Percentiles rank a stretch among this genome's conserved stretches.
Evolutionary conservation across 208 protist species (phyloP).

Genomic region (Acanthamoeba healyi): DNA sequence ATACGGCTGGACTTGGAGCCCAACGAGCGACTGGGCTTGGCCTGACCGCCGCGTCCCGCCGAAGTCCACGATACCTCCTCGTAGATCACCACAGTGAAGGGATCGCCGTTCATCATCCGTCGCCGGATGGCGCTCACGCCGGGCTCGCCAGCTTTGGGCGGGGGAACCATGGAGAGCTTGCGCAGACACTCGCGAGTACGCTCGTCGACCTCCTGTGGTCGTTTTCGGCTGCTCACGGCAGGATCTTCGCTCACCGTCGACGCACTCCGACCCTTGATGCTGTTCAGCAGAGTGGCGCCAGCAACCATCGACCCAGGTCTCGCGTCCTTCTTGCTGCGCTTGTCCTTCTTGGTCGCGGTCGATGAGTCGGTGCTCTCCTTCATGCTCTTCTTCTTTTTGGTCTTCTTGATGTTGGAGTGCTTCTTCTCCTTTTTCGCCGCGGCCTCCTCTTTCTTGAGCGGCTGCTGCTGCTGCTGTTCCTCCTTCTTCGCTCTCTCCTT

Average conservation of each 20-base stretch:
- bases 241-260: too few relatives aligned
- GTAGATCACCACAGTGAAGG: conserved; percentile 33
- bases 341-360: conserved; percentile 28
- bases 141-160: background rate
- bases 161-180: background rate
- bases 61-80: background rate
- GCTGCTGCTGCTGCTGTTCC: background rate
- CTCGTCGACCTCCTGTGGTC: background rate
- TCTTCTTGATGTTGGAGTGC: too few relatives aligned
- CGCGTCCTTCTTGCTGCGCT: background rate
- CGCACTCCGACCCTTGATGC: too few relatives aligned
- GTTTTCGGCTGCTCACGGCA: too few relatives aligned
- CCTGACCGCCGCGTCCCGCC: background rate
- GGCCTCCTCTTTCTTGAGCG: background rate
- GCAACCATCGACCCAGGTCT: too few relatives aligned
- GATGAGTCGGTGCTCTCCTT: background rate
- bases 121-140: background rate
- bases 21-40: conserved; percentile 13
- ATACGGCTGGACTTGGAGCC: conserved; percentile 22
- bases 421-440: background rate
- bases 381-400: too few relatives aligned
- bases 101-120: background rate
- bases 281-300: too few relatives aligned
- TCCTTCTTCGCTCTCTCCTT: background rate
- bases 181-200: background rate